Conservation (phyloP, 805 yeast genomes). For the Naumovozyma baii region DNA sequence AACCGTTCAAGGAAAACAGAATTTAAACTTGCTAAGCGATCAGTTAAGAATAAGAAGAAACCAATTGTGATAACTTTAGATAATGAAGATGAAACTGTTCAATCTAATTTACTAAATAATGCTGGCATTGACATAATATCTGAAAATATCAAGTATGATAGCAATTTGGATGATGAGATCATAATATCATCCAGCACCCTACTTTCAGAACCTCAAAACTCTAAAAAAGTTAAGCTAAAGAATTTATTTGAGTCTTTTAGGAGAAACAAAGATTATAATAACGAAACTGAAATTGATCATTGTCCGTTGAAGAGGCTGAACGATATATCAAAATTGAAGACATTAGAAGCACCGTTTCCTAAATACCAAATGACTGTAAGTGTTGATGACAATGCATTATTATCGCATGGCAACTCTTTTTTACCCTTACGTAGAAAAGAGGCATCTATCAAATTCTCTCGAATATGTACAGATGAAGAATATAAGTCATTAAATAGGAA, state of each 20-base stretch:
- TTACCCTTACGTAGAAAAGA: not conserved
- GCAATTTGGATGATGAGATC: slow-evolving; percentile 2
- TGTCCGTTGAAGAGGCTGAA: slow-evolving; percentile 10
- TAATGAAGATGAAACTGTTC: slow-evolving; percentile 4
- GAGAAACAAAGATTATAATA: not conserved
- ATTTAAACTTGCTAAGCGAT: not conserved
- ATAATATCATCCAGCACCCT: not conserved
- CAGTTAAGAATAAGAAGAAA: not conserved
- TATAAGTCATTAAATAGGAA: slow-evolving; percentile 12
- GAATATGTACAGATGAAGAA: slow-evolving; percentile 5
- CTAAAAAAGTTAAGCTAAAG: slow-evolving; percentile 19
- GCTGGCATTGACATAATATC: slow-evolving; percentile 3
- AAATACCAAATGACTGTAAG: slow-evolving; percentile 7
- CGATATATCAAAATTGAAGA: slow-evolving; percentile 12
- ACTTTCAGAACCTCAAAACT: slow-evolving; percentile 7
- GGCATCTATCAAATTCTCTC: not conserved
- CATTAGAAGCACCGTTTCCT: slow-evolving; percentile 17
- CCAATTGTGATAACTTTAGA: slow-evolving; percentile 10
- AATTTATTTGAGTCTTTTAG: slow-evolving; percentile 15
- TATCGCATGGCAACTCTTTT: not conserved
- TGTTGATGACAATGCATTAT: not conserved
- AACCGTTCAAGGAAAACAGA: slow-evolving; percentile 3
- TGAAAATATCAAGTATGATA: slow-evolving; percentile 4
- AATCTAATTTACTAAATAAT: not conserved
- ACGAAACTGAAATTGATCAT: not conserved